Conservation (phyloP, 108 stramenopile genomes). For the Nitzschia putrida region DNA sequence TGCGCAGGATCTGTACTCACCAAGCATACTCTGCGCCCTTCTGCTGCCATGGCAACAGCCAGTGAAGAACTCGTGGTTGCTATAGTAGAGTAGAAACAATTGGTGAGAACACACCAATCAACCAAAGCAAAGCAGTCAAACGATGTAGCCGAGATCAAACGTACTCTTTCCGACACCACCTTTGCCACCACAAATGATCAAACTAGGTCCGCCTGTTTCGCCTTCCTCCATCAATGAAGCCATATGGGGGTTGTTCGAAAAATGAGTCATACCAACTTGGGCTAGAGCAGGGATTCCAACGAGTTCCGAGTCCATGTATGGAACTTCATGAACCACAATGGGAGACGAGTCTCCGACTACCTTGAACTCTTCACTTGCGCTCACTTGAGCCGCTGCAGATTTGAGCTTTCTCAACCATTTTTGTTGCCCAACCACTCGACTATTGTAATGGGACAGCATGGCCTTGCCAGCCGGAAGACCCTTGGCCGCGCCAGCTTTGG, state of each 20-base stretch:
- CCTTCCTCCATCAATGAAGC: constrained; percentile 52
- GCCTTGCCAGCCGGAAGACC: constrained; percentile 21
- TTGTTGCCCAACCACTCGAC: constrained; percentile 66
- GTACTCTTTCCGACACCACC: constrained; percentile 88
- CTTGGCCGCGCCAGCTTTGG: constrained; percentile 1
- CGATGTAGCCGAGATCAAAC: background rate
- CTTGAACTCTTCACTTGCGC: constrained; percentile 60
- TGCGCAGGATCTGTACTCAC: constrained; percentile 97
- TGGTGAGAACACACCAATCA: background rate
- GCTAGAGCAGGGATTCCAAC: constrained; percentile 81
- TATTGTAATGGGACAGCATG: constrained; percentile 68
- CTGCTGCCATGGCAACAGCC: constrained; percentile 83
- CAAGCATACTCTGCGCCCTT: constrained; percentile 84
- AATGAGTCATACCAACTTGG: constrained; percentile 61
- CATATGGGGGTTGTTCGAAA: constrained; percentile 60
- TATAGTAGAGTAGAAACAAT: background rate
- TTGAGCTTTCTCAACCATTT: constrained; percentile 74
- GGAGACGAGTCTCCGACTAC: constrained; percentile 50
- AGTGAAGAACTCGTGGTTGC: constrained; percentile 80
- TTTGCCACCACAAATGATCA: constrained; percentile 88
- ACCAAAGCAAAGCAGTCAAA: background rate
- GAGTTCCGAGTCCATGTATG: constrained; percentile 85
- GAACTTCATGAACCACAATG: constrained; percentile 69
- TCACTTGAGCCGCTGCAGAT: constrained; percentile 64
- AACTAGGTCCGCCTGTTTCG: constrained; percentile 46